A percentile compares a stretch with the other conserved stretches of the same genome.
These are phyloP conservation scores for Apodospora peruviana DNA, from an alignment of 495 filamentous ascomycete species.

Conservation along the genomic window DNA sequence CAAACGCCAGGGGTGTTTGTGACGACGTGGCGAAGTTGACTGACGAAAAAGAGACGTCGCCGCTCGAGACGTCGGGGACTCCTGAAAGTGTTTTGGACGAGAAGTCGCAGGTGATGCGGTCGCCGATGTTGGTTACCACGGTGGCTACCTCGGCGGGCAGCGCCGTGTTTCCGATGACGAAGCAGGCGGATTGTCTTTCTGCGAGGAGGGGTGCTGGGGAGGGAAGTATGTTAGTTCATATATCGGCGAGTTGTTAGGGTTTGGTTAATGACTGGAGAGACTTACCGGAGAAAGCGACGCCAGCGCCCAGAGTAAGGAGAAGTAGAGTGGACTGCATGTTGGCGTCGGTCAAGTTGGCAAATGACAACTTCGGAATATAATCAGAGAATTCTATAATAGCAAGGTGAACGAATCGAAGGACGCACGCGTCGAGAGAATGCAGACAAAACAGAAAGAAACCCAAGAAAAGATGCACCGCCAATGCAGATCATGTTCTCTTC, in stretches of 20 bases:
- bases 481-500: slow-evolving; percentile 6
- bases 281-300: slow-evolving; percentile 9
- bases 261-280: neutral
- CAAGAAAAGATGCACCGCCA: slow-evolving; percentile 1
- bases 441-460: neutral
- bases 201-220: slow-evolving; percentile 8
- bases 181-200: slow-evolving; percentile 31
- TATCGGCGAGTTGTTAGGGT: no score
- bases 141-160: slow-evolving; percentile 31
- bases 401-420: neutral
- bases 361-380: no score
- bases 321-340: slow-evolving; percentile 10
- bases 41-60: slow-evolving; percentile 34
- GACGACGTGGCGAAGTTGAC: slow-evolving; percentile 38
- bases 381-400: neutral
- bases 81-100: slow-evolving; percentile 27
- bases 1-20: slow-evolving; percentile 36
- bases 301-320: slow-evolving; percentile 9
- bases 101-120: slow-evolving; percentile 33
- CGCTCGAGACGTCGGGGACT: slow-evolving; percentile 41
- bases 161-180: slow-evolving; percentile 35
- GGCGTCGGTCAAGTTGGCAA: no score
- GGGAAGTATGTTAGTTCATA: neutral
- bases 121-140: slow-evolving; percentile 24
- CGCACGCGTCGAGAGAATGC: neutral